Percentiles rank a stretch among this genome's conserved stretches.
Evolutionary conservation across 192 early-diverging fungal genomes (phyloP).

Genomic region (Borealophlyctis nickersoniae): DNA sequence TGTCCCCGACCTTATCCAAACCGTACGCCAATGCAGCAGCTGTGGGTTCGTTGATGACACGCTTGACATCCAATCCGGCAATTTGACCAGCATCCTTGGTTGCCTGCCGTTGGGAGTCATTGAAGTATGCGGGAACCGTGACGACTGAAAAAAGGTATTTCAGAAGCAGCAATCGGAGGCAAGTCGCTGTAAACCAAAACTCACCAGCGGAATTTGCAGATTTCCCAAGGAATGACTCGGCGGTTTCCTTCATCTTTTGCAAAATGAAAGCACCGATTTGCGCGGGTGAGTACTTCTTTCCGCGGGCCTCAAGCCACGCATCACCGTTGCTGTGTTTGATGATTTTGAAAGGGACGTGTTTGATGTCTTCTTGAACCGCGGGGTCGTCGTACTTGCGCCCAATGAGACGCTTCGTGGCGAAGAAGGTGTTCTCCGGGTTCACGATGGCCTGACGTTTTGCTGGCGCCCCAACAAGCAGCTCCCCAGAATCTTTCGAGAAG

Average conservation of each 20-base stretch:
- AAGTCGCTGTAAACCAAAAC: too few relatives aligned
- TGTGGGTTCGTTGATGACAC: conserved; percentile 96
- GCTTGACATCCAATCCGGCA: conserved; percentile 82
- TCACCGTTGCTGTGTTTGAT: conserved; percentile 92
- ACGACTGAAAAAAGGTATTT: too few relatives aligned
- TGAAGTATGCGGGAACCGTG: conserved; percentile 99
- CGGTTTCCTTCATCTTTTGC: conserved; percentile 99
- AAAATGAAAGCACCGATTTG: conserved; percentile 96
- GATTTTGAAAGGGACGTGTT: conserved; percentile 92
- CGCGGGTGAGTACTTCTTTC: conserved; percentile 91
- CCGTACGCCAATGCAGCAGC: conserved; percentile 93
- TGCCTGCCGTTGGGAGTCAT: conserved; percentile 94
- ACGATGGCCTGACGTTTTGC: conserved; percentile 99
- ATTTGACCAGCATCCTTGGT: conserved; percentile 94
- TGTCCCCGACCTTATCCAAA: conserved; percentile 77
- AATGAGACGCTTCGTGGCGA: conserved; percentile 95
- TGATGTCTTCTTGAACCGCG: conserved; percentile 86
- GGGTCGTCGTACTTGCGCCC: conserved; percentile 88
- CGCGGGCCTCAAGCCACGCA: conserved; percentile 95
- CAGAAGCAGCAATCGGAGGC: too few relatives aligned
- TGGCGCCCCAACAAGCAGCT: conserved; percentile 91
- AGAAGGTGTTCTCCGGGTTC: conserved; percentile 98
- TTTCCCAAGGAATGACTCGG: conserved; percentile 72
- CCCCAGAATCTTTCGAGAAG: conserved; percentile 92
- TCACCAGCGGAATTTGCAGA: conserved; percentile 76